These are phyloP conservation scores for Nothophoma quercina DNA, from an alignment of 2,329 filamentous ascomycete genomes.

Conservation along the genomic window DNA sequence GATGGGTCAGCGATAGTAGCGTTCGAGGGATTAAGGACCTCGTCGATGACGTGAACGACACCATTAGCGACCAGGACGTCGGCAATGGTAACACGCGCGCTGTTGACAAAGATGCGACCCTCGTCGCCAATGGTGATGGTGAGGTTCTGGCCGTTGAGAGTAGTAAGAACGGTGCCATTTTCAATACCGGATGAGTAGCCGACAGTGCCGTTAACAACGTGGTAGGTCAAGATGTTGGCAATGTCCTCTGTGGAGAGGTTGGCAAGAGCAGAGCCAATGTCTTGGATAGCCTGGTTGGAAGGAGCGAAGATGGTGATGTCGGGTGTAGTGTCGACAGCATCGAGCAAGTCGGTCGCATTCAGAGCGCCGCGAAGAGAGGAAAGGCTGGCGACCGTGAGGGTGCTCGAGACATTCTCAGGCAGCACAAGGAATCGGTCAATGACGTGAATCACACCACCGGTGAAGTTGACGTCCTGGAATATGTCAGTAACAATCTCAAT, in stretches of 20 bases:
- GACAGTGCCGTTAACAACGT: conserved; percentile 65
- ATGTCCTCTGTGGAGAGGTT: conserved; percentile 60
- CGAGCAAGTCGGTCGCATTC: conserved; percentile 48
- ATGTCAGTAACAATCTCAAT: not conserved
- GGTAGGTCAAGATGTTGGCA: conserved; percentile 66
- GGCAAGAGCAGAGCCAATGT: conserved; percentile 61
- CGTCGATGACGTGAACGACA: conserved; percentile 62
- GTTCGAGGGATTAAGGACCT: conserved; percentile 64
- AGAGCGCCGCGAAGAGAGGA: conserved; percentile 54
- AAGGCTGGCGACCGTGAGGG: conserved; percentile 46
- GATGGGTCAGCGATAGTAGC: conserved; percentile 54
- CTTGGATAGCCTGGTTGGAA: conserved; percentile 65
- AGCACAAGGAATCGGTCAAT: conserved; percentile 55
- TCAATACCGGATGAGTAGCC: conserved; percentile 59
- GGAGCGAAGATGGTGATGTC: conserved; percentile 72
- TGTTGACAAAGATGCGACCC: conserved; percentile 54
- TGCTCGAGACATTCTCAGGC: conserved; percentile 42
- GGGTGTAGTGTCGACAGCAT: conserved; percentile 50
- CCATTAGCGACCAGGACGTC: conserved; percentile 56
- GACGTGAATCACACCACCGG: conserved; percentile 57
- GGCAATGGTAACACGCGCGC: conserved; percentile 51
- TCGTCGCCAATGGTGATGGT: conserved; percentile 50
- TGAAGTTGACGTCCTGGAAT: conserved; percentile 53
- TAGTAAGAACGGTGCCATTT: conserved; percentile 50
- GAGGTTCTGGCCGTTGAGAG: conserved; percentile 48